Base-by-base conservation (phyloP, 2,329 filamentous ascomycete genomes). In the Samsoniella hepiali region DNA sequence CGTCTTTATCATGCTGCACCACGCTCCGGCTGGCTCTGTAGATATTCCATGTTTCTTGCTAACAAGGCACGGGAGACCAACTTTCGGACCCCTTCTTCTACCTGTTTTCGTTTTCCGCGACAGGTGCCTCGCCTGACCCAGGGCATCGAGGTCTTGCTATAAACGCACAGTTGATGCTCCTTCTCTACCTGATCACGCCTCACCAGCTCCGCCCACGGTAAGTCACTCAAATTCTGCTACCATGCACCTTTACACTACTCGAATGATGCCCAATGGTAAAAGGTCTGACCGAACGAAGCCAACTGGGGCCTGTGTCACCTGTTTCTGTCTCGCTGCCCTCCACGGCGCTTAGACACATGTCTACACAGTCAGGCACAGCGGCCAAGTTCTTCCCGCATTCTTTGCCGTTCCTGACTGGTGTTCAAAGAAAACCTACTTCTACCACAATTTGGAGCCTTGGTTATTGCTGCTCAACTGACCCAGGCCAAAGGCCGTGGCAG, bases 221-320 rank as follows among this genome's bases (percentile, higher is more conserved):
- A 17, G 61, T 63, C n/a, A 13, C n/a, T 22, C 27, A 6, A 42
- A 29, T 42, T 17, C n/a, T 22, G 22, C 31, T 10, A 34, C 17
- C n/a, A 38, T 32, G 22, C n/a, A 32, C 44, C 34, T 10, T 13
- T 10, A 11, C 22, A 22, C 49, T 1, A n/a, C 58, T 73, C 72
- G 69, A 71, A 80, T 83, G 84, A 87, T 86, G 83, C 81, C 72
- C 66, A 72, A 75, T 84, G 84, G 84, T 87, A 87, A 87, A 87
- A 87, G 84, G 84, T 84, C 84, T 78, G 83, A 87, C 80, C 75
- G 75, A 77, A 74, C 71, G 71, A 74, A 74, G 71, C 74, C 74
- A 73, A 73, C 80, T 79, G 83, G 81, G 83, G 77, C 73, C 73
- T 64, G 49, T 62, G 66, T 65, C 69, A 65, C 72, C 67, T 66